Conservation (phyloP, 2,329 filamentous ascomycete species). For the Trematosphaeria pertusa region DNA sequence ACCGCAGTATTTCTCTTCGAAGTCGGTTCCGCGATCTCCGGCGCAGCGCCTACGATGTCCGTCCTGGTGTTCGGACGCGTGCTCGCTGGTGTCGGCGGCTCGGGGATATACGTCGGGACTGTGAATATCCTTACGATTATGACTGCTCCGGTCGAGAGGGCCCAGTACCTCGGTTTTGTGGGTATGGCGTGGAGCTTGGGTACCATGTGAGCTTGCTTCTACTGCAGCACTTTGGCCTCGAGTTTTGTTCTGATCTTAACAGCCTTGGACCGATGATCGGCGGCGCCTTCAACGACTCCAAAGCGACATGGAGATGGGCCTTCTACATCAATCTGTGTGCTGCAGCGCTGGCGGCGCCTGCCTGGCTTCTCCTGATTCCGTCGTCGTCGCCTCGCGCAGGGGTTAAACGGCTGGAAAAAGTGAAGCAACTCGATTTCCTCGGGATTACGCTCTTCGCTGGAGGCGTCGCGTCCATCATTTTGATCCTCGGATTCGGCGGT, state of each 20-base stretch:
- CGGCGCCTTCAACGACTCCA: constrained; percentile 48
- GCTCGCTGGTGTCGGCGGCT: constrained; percentile 54
- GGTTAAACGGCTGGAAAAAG: too few species aligned
- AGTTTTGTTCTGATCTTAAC: too few species aligned
- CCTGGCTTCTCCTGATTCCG: too few species aligned
- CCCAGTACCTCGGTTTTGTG: constrained; percentile 42
- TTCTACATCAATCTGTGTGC: constrained; percentile 22
- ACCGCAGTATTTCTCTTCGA: constrained; percentile 34
- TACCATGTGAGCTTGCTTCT: too few species aligned
- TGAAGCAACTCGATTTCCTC: too few species aligned
- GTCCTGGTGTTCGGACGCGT: constrained; percentile 50
- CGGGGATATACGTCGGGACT: constrained; percentile 51
- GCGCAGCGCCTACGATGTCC: constrained; percentile 32
- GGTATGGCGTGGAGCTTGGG: constrained; percentile 48
- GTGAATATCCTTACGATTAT: constrained; percentile 34
- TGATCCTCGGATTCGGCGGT: too few species aligned
- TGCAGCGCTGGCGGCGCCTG: constrained; percentile 20
- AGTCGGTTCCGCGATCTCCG: constrained; percentile 36
- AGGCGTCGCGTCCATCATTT: too few species aligned
- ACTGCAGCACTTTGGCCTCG: too few species aligned
- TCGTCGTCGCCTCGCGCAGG: too few species aligned
- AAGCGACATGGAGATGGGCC: constrained; percentile 55
- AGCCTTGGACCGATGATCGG: constrained; percentile 50
- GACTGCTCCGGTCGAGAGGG: constrained; percentile 32
- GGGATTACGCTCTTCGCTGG: too few species aligned